Base-by-base conservation (phyloP, 2,329 filamentous ascomycete genomes). In the Fusarium praegraminearum region DNA sequence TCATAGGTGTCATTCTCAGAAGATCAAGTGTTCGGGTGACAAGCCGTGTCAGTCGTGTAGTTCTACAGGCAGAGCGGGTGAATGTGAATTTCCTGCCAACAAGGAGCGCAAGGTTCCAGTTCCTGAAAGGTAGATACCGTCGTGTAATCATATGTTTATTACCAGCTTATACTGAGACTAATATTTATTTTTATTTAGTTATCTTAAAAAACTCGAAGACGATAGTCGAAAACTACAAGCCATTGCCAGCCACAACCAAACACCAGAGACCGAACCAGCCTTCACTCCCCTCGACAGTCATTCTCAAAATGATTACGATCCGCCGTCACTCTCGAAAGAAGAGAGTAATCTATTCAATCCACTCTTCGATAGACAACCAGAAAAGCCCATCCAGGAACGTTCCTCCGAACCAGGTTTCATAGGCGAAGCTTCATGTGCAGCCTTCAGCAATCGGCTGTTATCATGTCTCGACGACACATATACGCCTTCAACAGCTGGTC, bases 1-100 rank as follows among this genome's bases (percentile, higher is more conserved):
- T 47, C 78, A 81, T 65, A 73, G 81, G 64, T 84, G 82, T 51
- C 82, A 84, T 72, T 66, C 76, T 0, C 82, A 83, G 32, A 84
- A 84, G 63, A 82, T 83, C 28, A 83, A 82, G 65, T 84, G 82
- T 57, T 83, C 82, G 0, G 82, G 82, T 1, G 78, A 79, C 5
- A 76, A 78, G 26, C 82, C 82, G 2, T 84, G 82, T 57, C 74
- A 70, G 35, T 79, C 81, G 40, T 84, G 82, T 57, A 73, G 73
- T 40, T 67, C 75, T 9, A 78, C 81, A 1, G 79, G 79, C 6
- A 77, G 76, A 56, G 75, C 77, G 0, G 75, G 76, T 41, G 76
- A 80, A 54, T 84, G 82, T 58, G 66, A 74, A 5, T 84, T 82
- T 65, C 77, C 80, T 6, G 64, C 76, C 38, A 79, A 80, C 40